Percentiles rank a stretch among this genome's conserved stretches.
Conservation (phyloP, 805 yeast species). For the Wickerhamiella alocasiicola region DNA sequence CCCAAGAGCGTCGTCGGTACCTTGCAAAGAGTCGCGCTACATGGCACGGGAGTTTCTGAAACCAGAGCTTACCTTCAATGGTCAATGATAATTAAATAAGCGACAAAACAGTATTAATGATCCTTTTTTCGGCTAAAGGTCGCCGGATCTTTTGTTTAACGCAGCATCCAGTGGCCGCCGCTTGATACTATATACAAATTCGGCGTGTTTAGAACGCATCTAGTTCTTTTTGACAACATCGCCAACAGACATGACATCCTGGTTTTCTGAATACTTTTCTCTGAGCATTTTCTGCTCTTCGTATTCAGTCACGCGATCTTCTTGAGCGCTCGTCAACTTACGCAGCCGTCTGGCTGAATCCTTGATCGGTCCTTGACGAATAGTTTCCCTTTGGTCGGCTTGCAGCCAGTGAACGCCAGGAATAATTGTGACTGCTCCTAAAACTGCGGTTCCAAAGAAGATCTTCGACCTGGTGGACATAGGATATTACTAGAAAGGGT, state of each 20-base stretch:
- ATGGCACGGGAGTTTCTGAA: too few relatives aligned
- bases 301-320: conserved; percentile 25
- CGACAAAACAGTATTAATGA: too few relatives aligned
- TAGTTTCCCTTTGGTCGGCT: conserved; percentile 53
- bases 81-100: background rate
- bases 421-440: conserved; percentile 47
- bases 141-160: too few relatives aligned
- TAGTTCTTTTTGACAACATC: background rate
- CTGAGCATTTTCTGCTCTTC: conserved; percentile 22
- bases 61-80: too few relatives aligned
- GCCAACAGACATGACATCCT: conserved; percentile 14
- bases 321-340: conserved; percentile 26
- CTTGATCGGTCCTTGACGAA: conserved; percentile 74
- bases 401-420: conserved; percentile 66
- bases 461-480: conserved; percentile 77
- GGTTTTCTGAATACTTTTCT: conserved; percentile 17
- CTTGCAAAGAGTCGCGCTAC: too few relatives aligned
- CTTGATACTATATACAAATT: too few relatives aligned
- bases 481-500: too few relatives aligned
- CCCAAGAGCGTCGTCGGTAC: too few relatives aligned
- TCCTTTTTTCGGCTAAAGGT: too few relatives aligned
- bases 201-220: too few relatives aligned
- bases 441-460: conserved; percentile 49
- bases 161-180: too few relatives aligned
- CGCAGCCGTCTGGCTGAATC: conserved; percentile 53